Evolutionary conservation across 345 rosid species (phyloP).

Genomic region (Acer negundo): DNA sequence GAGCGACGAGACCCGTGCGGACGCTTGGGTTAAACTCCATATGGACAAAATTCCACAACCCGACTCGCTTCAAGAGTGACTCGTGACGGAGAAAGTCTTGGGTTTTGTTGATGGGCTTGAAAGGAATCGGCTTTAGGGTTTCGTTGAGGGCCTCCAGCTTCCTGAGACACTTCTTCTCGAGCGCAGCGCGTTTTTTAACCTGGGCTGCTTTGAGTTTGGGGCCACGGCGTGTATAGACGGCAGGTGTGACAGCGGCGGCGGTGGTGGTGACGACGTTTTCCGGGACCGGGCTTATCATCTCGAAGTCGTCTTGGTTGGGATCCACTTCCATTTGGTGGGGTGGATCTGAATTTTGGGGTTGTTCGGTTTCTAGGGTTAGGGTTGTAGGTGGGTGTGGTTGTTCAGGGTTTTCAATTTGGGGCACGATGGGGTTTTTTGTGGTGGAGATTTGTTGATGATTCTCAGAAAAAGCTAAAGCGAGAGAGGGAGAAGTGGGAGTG

Average conservation of each 20-base stretch:
- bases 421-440: not conserved
- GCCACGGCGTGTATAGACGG: constrained; percentile 32
- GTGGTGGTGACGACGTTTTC: constrained; percentile 21
- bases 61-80: constrained; percentile 56
- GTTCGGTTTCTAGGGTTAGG: constrained; percentile 25
- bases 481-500: not conserved
- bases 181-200: constrained; percentile 35
- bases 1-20: constrained; percentile 56
- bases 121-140: constrained; percentile 63
- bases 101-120: constrained; percentile 49
- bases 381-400: not conserved
- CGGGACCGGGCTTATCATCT: constrained; percentile 20
- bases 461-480: not conserved
- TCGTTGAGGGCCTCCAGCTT: constrained; percentile 52
- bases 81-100: constrained; percentile 68
- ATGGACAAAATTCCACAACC: constrained; percentile 84
- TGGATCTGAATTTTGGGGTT: constrained; percentile 24
- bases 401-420: not conserved
- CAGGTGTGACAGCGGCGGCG: constrained; percentile 14
- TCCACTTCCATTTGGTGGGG: constrained; percentile 16
- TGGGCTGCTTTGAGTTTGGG: constrained; percentile 31
- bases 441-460: not conserved
- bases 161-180: constrained; percentile 41
- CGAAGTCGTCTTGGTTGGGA: constrained; percentile 26
- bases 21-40: constrained; percentile 56